A percentile compares a stretch with the other conserved stretches of the same genome.
Evolutionary conservation across 2,329 filamentous ascomycete species (phyloP).

Genomic region (Sporothrix euskadiensis): DNA sequence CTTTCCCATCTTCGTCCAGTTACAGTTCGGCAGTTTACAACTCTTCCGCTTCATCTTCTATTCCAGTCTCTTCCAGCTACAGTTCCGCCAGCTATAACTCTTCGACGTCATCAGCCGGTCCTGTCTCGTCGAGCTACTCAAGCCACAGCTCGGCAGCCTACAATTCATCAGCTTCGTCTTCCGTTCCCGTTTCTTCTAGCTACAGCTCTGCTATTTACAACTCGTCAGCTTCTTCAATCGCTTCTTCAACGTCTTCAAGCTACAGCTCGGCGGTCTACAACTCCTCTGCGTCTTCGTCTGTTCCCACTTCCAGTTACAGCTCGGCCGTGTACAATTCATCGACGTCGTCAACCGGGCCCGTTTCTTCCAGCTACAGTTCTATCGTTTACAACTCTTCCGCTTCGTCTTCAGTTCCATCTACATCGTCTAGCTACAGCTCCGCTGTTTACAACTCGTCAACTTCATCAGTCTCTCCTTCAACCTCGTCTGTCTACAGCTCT

Average conservation of each 20-base stretch:
- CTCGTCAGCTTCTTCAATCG: background rate
- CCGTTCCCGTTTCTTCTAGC: background rate
- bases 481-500: background rate
- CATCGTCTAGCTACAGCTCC: background rate
- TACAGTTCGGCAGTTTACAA: constrained; percentile 8
- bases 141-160: background rate
- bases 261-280: background rate
- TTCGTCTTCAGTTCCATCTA: background rate
- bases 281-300: background rate
- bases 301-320: background rate
- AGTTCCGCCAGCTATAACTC: background rate
- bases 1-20: background rate
- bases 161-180: background rate
- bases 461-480: background rate
- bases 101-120: background rate
- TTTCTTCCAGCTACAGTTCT: background rate
- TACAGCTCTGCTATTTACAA: background rate
- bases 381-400: background rate
- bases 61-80: background rate
- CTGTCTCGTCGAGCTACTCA: background rate
- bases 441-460: background rate
- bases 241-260: background rate
- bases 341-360: background rate
- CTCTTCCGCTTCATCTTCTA: background rate
- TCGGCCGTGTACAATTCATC: background rate